phyloP scores from a whole-genome alignment of 495 filamentous ascomycete species.

The Xylaria longipes region DNA sequence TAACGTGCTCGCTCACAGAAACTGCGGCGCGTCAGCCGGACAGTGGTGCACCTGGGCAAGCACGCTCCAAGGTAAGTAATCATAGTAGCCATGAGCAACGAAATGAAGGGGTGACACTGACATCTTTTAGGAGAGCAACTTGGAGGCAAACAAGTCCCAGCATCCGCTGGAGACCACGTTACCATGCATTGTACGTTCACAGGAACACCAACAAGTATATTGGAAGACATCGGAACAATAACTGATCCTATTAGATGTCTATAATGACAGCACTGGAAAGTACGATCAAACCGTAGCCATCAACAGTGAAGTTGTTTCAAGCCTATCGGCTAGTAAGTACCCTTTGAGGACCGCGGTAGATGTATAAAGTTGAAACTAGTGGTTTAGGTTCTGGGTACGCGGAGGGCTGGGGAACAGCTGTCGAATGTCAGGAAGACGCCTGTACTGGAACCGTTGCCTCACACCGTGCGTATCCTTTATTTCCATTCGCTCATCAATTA shows the following conservation, averaged over 20 bases:
- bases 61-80: slow-evolving; percentile 35
- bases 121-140: neutral
- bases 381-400: slow-evolving; percentile 24
- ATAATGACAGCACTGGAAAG: slow-evolving; percentile 45
- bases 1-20: slow-evolving; percentile 23
- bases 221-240: neutral
- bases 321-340: slow-evolving; percentile 31
- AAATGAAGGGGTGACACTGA: neutral
- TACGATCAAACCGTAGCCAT: slow-evolving; percentile 50
- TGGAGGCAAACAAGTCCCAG: slow-evolving; percentile 16
- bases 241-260: slow-evolving; percentile 39
- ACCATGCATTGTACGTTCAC: neutral
- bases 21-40: slow-evolving; percentile 42
- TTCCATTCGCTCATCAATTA: neutral
- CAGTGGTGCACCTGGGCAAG: slow-evolving; percentile 50
- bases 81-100: neutral
- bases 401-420: slow-evolving; percentile 50
- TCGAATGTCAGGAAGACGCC: slow-evolving; percentile 48
- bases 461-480: slow-evolving; percentile 37
- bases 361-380: neutral
- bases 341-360: too few species aligned
- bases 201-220: neutral
- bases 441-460: slow-evolving; percentile 47
- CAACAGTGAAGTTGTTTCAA: slow-evolving; percentile 47
- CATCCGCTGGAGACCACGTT: slow-evolving; percentile 2